Percentiles rank a stretch among this genome's conserved stretches.
These are phyloP conservation scores for Venustampulla echinocandica DNA, from an alignment of 495 filamentous ascomycete genomes.

Conservation along the genomic window DNA sequence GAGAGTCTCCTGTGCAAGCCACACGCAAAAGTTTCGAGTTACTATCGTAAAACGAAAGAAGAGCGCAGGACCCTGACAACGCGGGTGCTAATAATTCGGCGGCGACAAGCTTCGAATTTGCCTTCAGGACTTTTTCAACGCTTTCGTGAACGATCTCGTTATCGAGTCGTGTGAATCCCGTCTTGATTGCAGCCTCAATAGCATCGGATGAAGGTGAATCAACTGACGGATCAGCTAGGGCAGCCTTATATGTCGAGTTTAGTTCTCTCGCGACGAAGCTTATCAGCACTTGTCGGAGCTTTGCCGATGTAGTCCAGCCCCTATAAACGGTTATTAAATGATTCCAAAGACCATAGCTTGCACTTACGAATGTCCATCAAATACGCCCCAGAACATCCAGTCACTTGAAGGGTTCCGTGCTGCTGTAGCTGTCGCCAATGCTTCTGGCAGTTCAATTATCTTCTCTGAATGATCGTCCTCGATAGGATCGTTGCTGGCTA, in stretches of 20 bases:
- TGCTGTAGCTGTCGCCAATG: conserved; percentile 32
- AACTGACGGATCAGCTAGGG: conserved; percentile 50
- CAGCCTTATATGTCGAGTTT: conserved; percentile 81
- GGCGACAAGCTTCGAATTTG: conserved; percentile 76
- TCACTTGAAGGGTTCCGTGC: conserved; percentile 52
- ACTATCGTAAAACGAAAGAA: conserved; percentile 93
- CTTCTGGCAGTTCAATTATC: conserved; percentile 77
- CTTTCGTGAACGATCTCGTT: conserved; percentile 88
- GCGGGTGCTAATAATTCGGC: conserved; percentile 90
- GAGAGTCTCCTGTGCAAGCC: conserved; percentile 89
- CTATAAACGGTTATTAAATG: conserved; percentile 33
- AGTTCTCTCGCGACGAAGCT: conserved; percentile 88
- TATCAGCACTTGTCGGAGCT: conserved; percentile 84
- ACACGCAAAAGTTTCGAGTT: conserved; percentile 74
- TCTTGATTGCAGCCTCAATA: conserved; percentile 87
- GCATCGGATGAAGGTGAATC: conserved; percentile 59
- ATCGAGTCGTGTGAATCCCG: conserved; percentile 80
- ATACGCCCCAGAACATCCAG: conserved; percentile 99
- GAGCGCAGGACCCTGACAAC: conserved; percentile 88
- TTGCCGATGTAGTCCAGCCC: conserved; percentile 97
- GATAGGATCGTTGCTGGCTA: conserved; percentile 94
- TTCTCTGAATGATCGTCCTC: conserved; percentile 98
- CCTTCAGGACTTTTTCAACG: conserved; percentile 76
- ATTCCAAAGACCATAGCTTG: background rate
- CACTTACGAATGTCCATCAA: conserved; percentile 87